Evolutionary conservation across 2,329 filamentous ascomycete species (phyloP).

Genomic region (Aspergillus quadrilineatus): DNA sequence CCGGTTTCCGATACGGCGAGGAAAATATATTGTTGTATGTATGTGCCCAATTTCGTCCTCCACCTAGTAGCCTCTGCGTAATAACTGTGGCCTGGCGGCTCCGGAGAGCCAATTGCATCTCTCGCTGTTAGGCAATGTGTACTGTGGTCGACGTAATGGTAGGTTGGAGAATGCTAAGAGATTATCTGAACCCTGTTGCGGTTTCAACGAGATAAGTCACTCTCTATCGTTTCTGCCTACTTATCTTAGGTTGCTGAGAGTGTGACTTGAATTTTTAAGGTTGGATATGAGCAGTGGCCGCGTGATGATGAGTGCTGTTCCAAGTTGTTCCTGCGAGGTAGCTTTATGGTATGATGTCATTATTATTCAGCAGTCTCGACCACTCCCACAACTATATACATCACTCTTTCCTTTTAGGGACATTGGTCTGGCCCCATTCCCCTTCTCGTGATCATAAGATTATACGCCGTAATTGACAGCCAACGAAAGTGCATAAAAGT

Average conservation of each 20-base stretch:
- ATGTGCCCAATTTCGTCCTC: background rate
- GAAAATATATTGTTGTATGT: background rate
- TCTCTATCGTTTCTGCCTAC: background rate
- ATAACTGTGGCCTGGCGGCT: background rate
- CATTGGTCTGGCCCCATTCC: background rate
- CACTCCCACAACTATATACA: background rate
- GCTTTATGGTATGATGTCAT: constrained; percentile 6
- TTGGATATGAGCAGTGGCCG: background rate
- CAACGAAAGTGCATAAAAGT: too few relatives aligned
- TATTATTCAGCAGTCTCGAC: constrained; percentile 10
- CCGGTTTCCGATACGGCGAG: background rate
- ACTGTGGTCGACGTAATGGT: background rate
- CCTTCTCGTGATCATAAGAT: too few relatives aligned
- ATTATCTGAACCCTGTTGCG: background rate
- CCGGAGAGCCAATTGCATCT: background rate
- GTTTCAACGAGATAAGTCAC: background rate
- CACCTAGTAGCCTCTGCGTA: background rate
- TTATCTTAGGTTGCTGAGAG: background rate
- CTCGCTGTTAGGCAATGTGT: background rate
- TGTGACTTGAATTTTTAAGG: background rate
- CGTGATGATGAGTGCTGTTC: background rate
- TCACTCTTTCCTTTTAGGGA: background rate
- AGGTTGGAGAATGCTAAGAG: background rate
- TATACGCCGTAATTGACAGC: too few relatives aligned
- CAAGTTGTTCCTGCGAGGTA: background rate